Evolutionary conservation across 2,329 filamentous ascomycete genomes (phyloP).

Genomic region (Lasiodiplodia sp.): DNA sequence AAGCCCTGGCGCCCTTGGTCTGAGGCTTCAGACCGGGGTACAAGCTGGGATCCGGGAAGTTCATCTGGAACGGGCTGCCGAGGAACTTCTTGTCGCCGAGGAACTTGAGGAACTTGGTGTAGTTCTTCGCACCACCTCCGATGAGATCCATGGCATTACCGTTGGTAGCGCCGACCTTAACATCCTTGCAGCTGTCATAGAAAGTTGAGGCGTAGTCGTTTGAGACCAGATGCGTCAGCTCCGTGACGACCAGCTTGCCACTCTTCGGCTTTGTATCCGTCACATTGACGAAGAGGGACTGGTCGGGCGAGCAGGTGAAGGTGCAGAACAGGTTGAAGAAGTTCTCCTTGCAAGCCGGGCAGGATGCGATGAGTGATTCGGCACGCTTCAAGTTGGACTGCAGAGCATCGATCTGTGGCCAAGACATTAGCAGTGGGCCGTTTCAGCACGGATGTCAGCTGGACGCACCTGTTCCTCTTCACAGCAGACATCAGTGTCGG

Average conservation of each 20-base stretch:
- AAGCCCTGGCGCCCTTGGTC: conserved; percentile 78
- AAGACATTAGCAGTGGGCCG: conserved; percentile 2
- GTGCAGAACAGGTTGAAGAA: conserved; percentile 99
- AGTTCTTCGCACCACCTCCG: conserved; percentile 92
- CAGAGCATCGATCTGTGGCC: conserved; percentile 73
- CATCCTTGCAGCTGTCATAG: conserved; percentile 97
- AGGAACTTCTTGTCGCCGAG: conserved; percentile 89
- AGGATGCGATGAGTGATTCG: conserved; percentile 87
- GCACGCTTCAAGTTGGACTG: conserved; percentile 86
- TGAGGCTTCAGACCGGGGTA: conserved; percentile 76
- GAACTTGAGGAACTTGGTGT: conserved; percentile 86
- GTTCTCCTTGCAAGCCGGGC: conserved; percentile 96
- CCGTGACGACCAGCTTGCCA: conserved; percentile 75
- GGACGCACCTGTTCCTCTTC: conserved; percentile 72
- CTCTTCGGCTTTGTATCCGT: conserved; percentile 72
- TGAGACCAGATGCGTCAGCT: conserved; percentile 89
- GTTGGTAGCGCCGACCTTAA: conserved; percentile 96
- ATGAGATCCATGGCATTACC: conserved; percentile 95
- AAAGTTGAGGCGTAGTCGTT: conserved; percentile 85
- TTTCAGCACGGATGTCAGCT: not conserved
- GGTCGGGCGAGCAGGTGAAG: conserved; percentile 96
- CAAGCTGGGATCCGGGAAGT: conserved; percentile 72
- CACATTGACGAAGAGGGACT: conserved; percentile 94
- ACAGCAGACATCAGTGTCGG: conserved; percentile 84
- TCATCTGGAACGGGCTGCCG: conserved; percentile 97